Base-by-base conservation (phyloP, 2,329 filamentous ascomycete genomes). In the Sporothrix brasiliensis region DNA sequence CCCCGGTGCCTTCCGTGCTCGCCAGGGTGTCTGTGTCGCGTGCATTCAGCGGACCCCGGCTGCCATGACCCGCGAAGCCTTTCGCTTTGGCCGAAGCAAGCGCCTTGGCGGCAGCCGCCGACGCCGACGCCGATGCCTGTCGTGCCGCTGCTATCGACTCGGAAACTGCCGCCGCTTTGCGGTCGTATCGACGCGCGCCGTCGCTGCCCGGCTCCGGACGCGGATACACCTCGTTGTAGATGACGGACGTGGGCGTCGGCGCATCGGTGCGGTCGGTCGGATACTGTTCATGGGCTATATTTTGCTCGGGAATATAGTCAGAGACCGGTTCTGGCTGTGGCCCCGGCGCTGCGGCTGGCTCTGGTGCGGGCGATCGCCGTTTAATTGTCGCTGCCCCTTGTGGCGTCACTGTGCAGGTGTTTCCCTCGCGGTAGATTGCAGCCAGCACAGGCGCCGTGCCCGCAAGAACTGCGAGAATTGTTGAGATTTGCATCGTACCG, bases 401-500 rank as follows among this genome's bases (percentile, higher is more conserved):
- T 39, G 54, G 54, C 14, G 54, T 58, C 27, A 58, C 54, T 19
- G 54, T 58, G 16, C 54, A 58, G 14, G 54, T 58, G 54, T 58
- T 58, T 39, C 54, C 54, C 27, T 19, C 54, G 27, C 30, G 27
- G 16, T 34, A 14, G 30, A 58, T 39, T 14, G 54, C 54, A 27
- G 54, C 30, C 54, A 58, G 2, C 2, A 19, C 30, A 6, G 27
- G 27, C 54, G 54, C 34, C 27, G 54, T 39, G 27, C 54, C 54
- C 54, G n/a, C 54, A 58, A 58, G 30, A 16, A 19, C 54, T 14
- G 14, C 54, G 16, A 58, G 27, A 19, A 58, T 39, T 7, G 54
- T 58, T 16, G 54, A 58, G 16, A 39, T 5, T 19, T 16, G 54
- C 54, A 58, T 58, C 54, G 54, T 58, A 6, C 39, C 6, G 27